A percentile compares a stretch with the other conserved stretches of the same genome.
Evolutionary conservation across 768 basidiomycete species (phyloP).

Genomic region (Hygrocybe punicea): DNA sequence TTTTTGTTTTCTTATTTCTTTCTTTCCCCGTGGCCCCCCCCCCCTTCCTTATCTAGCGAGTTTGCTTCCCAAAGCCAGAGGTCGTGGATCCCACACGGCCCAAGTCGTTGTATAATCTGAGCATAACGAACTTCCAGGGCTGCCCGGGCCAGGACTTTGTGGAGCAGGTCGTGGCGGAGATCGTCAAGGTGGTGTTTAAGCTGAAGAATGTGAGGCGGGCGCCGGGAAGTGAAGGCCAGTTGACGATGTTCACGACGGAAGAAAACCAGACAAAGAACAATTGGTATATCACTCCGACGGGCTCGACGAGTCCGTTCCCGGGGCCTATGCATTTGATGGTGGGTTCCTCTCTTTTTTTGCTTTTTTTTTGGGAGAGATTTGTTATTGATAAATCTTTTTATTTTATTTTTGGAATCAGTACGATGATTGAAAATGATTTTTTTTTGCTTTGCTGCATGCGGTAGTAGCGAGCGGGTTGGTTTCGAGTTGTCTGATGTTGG

Average conservation of each 20-base stretch:
- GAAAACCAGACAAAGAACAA: constrained; percentile 37
- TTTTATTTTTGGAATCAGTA: too few relatives aligned
- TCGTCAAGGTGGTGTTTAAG: constrained; percentile 46
- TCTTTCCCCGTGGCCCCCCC: not conserved
- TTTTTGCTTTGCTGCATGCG: too few relatives aligned
- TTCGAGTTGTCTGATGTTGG: too few relatives aligned
- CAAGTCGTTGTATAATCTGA: constrained; percentile 25
- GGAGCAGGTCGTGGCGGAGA: constrained; percentile 41
- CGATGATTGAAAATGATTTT: too few relatives aligned
- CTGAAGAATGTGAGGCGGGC: constrained; percentile 47
- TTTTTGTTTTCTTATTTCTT: not conserved
- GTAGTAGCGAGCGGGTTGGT: too few relatives aligned
- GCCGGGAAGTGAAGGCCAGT: constrained; percentile 40
- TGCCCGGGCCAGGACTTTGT: constrained; percentile 38
- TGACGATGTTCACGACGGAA: constrained; percentile 31
- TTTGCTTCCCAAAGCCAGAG: constrained; percentile 42
- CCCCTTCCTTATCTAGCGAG: constrained; percentile 24
- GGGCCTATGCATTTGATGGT: constrained; percentile 28
- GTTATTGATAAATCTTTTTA: too few relatives aligned
- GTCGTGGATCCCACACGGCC: constrained; percentile 41
- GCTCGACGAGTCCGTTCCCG: constrained; percentile 37
- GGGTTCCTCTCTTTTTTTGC: not conserved
- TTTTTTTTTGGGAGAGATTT: too few relatives aligned
- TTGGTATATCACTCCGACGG: constrained; percentile 33
- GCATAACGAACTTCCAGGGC: constrained; percentile 41